phyloP scores from a whole-genome alignment of 352 stramenopile genomes.

The Blastocystis sp. region DNA sequence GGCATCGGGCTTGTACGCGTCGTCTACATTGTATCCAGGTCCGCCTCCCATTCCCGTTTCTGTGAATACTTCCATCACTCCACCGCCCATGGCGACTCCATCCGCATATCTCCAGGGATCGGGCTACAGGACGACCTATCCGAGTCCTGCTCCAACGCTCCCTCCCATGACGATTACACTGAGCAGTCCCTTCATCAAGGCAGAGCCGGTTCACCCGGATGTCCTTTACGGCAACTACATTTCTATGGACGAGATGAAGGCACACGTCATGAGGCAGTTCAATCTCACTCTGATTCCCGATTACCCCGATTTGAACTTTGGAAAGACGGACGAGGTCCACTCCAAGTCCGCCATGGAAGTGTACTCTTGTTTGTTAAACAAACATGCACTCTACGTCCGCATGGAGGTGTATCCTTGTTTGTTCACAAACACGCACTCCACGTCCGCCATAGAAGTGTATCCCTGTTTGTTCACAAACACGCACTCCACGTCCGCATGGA shows the following conservation, averaged over 20 bases:
- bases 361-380: not conserved
- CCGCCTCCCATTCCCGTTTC: no score
- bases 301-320: slow-evolving; percentile 8
- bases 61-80: no score
- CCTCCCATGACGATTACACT: not conserved
- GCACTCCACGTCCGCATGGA: not conserved
- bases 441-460: not conserved
- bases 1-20: no score
- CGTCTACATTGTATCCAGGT: no score
- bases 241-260: not conserved
- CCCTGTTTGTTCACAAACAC: not conserved
- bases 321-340: not conserved
- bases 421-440: not conserved
- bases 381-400: not conserved
- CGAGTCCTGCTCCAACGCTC: no score
- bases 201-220: no score
- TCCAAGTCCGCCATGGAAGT: not conserved
- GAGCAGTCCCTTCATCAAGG: not conserved
- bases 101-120: no score
- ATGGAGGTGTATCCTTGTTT: no score
- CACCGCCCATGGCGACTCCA: no score
- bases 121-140: no score
- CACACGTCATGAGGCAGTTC: not conserved
- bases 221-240: not conserved
- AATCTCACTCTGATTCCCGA: slow-evolving; percentile 4